Evolutionary conservation across 2,329 filamentous ascomycete genomes (phyloP).

Genomic region (Alternaria ventricosa): DNA sequence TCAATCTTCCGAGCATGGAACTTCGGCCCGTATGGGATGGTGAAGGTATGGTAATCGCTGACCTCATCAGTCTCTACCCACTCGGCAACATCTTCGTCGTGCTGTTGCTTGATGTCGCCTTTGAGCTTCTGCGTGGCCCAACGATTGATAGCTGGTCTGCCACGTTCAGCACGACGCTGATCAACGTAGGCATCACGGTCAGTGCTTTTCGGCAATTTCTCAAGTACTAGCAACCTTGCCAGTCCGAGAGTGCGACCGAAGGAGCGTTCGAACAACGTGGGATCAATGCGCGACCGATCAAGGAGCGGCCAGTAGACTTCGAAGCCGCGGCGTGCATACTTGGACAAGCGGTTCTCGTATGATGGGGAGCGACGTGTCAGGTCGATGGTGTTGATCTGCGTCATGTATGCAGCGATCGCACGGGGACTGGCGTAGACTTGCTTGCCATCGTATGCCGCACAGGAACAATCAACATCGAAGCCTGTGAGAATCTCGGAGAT

Average conservation of each 20-base stretch:
- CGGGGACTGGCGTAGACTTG: constrained; percentile 82
- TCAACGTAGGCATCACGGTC: constrained; percentile 75
- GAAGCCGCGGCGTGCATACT: constrained; percentile 81
- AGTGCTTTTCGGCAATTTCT: constrained; percentile 72
- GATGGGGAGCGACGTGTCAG: constrained; percentile 80
- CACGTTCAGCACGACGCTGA: constrained; percentile 73
- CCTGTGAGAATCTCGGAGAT: constrained; percentile 84
- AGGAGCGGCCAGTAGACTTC: constrained; percentile 81
- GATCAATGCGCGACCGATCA: constrained; percentile 77
- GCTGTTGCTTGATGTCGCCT: constrained; percentile 77
- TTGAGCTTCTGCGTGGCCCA: constrained; percentile 50
- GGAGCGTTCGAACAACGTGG: constrained; percentile 84
- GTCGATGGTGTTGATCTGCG: constrained; percentile 82
- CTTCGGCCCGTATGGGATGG: constrained; percentile 68
- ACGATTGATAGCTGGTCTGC: constrained; percentile 65
- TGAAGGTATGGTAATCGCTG: constrained; percentile 74
- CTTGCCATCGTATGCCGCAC: constrained; percentile 78
- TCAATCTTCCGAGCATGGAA: constrained; percentile 73
- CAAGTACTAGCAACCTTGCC: constrained; percentile 78
- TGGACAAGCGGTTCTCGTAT: constrained; percentile 85
- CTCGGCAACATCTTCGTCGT: constrained; percentile 83
- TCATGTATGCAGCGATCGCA: constrained; percentile 79
- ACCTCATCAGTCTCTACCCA: constrained; percentile 81
- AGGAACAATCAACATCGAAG: constrained; percentile 86
- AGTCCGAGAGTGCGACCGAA: constrained; percentile 78